Conservation (phyloP, 345 rosid species). For the Rhodomyrtus tomentosa region DNA sequence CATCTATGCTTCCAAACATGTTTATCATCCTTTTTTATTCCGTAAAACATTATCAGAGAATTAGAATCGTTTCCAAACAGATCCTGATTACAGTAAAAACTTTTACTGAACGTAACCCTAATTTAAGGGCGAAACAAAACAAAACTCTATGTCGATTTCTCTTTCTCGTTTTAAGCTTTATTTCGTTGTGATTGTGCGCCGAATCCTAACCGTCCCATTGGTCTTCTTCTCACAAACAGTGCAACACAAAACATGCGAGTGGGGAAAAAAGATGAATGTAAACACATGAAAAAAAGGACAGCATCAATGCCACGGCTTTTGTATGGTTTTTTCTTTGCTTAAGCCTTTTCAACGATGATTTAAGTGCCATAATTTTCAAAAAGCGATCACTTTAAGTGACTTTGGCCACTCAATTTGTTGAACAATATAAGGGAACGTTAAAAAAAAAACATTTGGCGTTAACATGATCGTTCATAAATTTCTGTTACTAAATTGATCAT, state of each 20-base stretch:
- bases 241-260: not conserved
- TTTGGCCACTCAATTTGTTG: not conserved
- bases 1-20: too few species aligned
- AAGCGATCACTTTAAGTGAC: not conserved
- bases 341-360: not conserved
- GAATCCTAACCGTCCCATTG: too few species aligned
- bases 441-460: not conserved
- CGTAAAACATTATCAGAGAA: too few species aligned
- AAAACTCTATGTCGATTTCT: too few species aligned
- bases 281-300: not conserved
- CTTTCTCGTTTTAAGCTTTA: too few species aligned
- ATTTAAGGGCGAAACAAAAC: too few species aligned
- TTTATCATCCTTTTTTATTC: too few species aligned
- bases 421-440: not conserved
- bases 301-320: not conserved
- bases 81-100: too few species aligned
- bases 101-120: too few species aligned
- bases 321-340: not conserved
- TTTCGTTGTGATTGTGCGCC: too few species aligned
- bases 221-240: not conserved
- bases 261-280: not conserved
- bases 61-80: too few species aligned
- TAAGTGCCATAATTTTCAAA: not conserved
- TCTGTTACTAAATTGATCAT: not conserved
- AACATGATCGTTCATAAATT: not conserved